Percentiles rank a stretch among this genome's conserved stretches.
These are phyloP conservation scores for Dimargaris xerosporica DNA, from an alignment of 192 early-diverging fungal genomes.

Conservation along the genomic window DNA sequence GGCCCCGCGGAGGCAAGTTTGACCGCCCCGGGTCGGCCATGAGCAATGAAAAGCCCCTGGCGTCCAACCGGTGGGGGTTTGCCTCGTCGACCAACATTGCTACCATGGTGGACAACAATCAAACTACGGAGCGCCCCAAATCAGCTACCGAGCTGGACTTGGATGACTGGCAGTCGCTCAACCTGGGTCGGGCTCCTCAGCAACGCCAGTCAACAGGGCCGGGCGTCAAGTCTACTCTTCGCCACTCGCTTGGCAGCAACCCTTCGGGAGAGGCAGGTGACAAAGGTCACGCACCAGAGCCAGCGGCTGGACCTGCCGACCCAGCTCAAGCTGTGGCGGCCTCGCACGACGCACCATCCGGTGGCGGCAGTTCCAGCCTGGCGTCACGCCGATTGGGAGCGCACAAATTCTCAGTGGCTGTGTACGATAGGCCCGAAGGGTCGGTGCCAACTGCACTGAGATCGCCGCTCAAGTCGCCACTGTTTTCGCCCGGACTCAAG, in stretches of 20 bases:
- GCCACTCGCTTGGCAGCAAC: not conserved
- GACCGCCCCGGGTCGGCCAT: slow-evolving; percentile 10
- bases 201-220: not conserved
- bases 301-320: not conserved
- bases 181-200: no score
- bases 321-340: not conserved
- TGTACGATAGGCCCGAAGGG: not conserved
- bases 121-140: slow-evolving; percentile 25
- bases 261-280: not conserved
- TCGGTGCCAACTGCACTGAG: not conserved
- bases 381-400: slow-evolving; percentile 10
- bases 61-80: slow-evolving; percentile 4
- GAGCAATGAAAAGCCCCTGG: slow-evolving; percentile 4
- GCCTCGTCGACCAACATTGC: slow-evolving; percentile 6
- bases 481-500: slow-evolving; percentile 8
- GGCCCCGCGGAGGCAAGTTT: not conserved
- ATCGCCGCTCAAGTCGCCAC: slow-evolving; percentile 7
- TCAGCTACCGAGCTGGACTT: slow-evolving; percentile 29
- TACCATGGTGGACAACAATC: slow-evolving; percentile 12
- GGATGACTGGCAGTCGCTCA: slow-evolving; percentile 1
- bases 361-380: not conserved
- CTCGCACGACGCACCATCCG: not conserved
- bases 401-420: slow-evolving; percentile 12
- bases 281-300: not conserved
- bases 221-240: slow-evolving; percentile 5